phyloP scores from a whole-genome alignment of 371 early-diverging fungal genomes.

The Mortierella sp. region DNA sequence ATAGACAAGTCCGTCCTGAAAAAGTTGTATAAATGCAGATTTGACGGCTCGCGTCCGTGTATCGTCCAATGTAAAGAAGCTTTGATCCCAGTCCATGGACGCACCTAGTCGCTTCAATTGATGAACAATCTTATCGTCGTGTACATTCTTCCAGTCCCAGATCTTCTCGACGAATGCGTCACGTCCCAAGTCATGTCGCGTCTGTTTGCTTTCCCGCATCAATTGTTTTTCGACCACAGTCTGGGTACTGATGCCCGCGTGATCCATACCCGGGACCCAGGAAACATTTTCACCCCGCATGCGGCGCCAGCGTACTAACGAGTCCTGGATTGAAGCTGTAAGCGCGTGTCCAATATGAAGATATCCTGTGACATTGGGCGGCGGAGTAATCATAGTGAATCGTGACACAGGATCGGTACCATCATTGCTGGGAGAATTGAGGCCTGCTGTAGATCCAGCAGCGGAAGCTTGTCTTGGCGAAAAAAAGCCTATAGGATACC shows the following conservation, averaged over 20 bases:
- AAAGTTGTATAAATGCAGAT: slow-evolving; percentile 90
- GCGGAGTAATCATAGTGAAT: slow-evolving; percentile 91
- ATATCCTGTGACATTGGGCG: slow-evolving; percentile 98
- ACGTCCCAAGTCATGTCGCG: slow-evolving; percentile 79
- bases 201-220: slow-evolving; percentile 69
- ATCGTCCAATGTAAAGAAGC: slow-evolving; percentile 94
- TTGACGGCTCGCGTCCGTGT: slow-evolving; percentile 81
- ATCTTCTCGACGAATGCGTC: slow-evolving; percentile 89
- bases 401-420: slow-evolving; percentile 9
- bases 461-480: slow-evolving; percentile 21
- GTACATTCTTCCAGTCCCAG: slow-evolving; percentile 88
- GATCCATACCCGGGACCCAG: slow-evolving; percentile 97
- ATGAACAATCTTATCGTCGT: slow-evolving; percentile 70
- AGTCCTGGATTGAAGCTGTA: slow-evolving; percentile 91
- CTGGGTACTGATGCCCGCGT: slow-evolving; percentile 99
- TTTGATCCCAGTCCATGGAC: slow-evolving; percentile 87
- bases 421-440: slow-evolving; percentile 7
- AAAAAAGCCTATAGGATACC: slow-evolving; percentile 32
- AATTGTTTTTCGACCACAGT: slow-evolving; percentile 94
- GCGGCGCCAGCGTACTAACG: slow-evolving; percentile 88
- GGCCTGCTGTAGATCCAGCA: slow-evolving; percentile 8
- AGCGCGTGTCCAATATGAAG: slow-evolving; percentile 98
- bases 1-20: slow-evolving; percentile 92
- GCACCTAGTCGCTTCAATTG: slow-evolving; percentile 85
- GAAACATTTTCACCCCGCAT: slow-evolving; percentile 88